phyloP scores from a whole-genome alignment of 352 stramenopile species.

The Globisporangium perplexum region DNA sequence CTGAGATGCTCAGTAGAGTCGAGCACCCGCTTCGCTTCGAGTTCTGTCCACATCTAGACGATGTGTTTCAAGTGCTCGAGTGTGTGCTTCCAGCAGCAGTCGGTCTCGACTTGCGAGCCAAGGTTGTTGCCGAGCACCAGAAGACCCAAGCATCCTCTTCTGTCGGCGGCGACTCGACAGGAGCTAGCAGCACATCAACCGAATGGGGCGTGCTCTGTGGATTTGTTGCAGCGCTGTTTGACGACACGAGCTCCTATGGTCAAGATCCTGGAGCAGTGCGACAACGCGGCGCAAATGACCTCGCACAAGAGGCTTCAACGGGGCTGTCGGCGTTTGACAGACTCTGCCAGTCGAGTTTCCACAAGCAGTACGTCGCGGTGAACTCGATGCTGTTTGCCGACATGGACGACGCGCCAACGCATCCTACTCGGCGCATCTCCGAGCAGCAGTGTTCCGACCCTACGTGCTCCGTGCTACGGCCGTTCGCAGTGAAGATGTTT shows the following conservation, averaged over 20 bases:
- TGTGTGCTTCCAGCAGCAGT: conserved; percentile 16
- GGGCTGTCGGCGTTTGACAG: conserved; percentile 30
- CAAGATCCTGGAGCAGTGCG: background rate
- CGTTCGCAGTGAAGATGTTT: conserved; percentile 23
- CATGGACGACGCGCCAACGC: conserved; percentile 20
- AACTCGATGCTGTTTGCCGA: conserved; percentile 34
- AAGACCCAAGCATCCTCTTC: background rate
- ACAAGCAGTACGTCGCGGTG: conserved; percentile 36
- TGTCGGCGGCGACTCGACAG: background rate
- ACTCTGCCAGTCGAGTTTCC: conserved; percentile 36
- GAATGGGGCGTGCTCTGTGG: conserved; percentile 14
- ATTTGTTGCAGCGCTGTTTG: background rate
- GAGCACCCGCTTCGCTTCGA: conserved; percentile 34
- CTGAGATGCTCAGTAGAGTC: conserved; percentile 23
- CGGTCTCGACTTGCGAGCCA: conserved; percentile 6
- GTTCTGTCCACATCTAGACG: conserved; percentile 21
- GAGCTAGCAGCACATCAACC: background rate
- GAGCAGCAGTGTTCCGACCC: background rate
- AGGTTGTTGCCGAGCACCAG: conserved; percentile 7
- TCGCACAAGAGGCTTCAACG: conserved; percentile 1
- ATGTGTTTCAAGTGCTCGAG: conserved; percentile 28
- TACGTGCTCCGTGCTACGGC: background rate
- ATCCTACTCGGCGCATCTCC: background rate
- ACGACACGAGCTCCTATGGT: background rate
- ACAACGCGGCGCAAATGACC: background rate